These are phyloP conservation scores for Musa beccarii DNA, from an alignment of 176 grass and related monocot genomes.

Conservation along the genomic window DNA sequence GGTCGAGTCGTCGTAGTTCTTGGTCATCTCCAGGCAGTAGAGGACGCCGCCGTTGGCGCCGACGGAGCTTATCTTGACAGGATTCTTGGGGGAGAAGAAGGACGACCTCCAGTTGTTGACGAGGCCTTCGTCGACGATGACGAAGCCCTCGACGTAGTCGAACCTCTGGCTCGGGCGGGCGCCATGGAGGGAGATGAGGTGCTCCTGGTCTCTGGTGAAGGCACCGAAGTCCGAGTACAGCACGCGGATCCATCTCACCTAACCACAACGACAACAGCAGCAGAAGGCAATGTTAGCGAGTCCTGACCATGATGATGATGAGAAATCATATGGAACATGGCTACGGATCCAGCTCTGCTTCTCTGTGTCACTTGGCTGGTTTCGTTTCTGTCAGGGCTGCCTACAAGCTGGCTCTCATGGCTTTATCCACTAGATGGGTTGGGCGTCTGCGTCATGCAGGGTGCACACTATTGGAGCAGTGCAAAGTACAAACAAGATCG, in stretches of 20 bases:
- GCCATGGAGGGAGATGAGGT: slow-evolving; percentile 44
- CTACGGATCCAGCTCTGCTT: too few species aligned
- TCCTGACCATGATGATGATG: too few species aligned
- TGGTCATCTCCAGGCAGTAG: slow-evolving; percentile 91
- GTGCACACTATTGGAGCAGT: neutral
- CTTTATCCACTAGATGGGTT: neutral
- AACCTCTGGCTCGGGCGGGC: slow-evolving; percentile 29
- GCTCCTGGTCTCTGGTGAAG: slow-evolving; percentile 81
- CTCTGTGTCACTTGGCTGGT: too few species aligned
- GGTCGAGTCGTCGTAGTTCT: slow-evolving; percentile 66
- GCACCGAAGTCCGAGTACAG: slow-evolving; percentile 79
- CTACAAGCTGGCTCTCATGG: slow-evolving; percentile 20
- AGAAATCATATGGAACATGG: slow-evolving; percentile 14
- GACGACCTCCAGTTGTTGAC: slow-evolving; percentile 99
- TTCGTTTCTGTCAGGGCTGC: too few species aligned
- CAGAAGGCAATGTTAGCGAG: too few species aligned
- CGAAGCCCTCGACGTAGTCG: slow-evolving; percentile 93
- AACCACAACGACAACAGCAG: neutral
- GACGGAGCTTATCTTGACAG: slow-evolving; percentile 78
- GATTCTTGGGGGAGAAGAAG: slow-evolving; percentile 92
- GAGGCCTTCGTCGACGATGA: slow-evolving; percentile 77
- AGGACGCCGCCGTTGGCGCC: slow-evolving; percentile 48
- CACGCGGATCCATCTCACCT: slow-evolving; percentile 91
- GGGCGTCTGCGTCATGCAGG: neutral
- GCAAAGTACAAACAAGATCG: slow-evolving; percentile 10